Evolutionary conservation across 345 rosid genomes (phyloP), one percentile per base, ranked within the genome.

Genomic region (Salix dunnii): DNA sequence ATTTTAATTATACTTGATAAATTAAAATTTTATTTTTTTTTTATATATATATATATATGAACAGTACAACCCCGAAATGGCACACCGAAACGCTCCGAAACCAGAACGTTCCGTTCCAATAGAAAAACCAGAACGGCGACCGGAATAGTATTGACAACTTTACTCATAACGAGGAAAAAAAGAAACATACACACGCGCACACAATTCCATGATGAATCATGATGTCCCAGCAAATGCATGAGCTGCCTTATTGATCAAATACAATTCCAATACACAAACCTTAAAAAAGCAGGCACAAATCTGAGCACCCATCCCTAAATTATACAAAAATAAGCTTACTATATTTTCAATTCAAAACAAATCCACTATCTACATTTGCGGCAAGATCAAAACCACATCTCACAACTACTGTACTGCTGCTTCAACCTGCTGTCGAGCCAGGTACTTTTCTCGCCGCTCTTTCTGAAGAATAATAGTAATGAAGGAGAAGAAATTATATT

Each of bases 401-500:
- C 67, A 88, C 11, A 76, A 5, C 1, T 84, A 78, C 49, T 82
- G 88, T 12, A 84, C 82, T 1, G 83, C 89, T 81, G 83, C 89
- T 81, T 88, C 93, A 8, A 91, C 91, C 73, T 91, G 92, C 74
- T 93, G 99, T 65, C 88, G 88, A 74, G 99, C 99, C 72, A 95
- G 88, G 79, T 95, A 95, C 78, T 90, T 95, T 86, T 95, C 99
- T 75, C 97, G 89, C 70, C 99, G 86, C 83, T 95, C 99, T 82
- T 91, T 95, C 99, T 95, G 94, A 51, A 70, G 83, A 72, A 79
- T 38, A 3, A 68, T 6, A 18, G 68, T 17, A 7, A 35, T 38
- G 68, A 70, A 74, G 11, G 62, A n/a, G 10, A 18, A 36, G 38
- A 35, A 7, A 55, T 33, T 61, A 27, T 4, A 35, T 46, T 1